Conservation (phyloP, 345 rosid genomes). For the Geranium brycei region DNA sequence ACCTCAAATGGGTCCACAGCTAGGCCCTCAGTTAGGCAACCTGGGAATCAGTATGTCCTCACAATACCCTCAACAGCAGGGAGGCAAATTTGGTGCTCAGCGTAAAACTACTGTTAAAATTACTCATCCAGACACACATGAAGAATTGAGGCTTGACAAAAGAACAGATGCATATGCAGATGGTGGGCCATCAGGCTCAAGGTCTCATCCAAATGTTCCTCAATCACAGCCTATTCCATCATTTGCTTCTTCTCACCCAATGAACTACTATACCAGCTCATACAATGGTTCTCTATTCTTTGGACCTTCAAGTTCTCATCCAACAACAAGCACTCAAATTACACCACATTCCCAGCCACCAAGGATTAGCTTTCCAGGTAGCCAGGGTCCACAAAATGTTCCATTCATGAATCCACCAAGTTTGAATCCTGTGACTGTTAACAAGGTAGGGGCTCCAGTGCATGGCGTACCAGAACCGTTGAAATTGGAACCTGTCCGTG, state of each 20-base stretch:
- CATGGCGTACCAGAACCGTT: constrained; percentile 26
- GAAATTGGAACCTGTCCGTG: constrained; percentile 29
- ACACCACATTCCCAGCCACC: constrained; percentile 49
- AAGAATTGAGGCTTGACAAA: constrained; percentile 79
- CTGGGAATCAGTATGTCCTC: constrained; percentile 50
- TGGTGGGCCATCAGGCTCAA: constrained; percentile 30
- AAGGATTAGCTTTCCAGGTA: constrained; percentile 35
- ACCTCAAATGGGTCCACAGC: constrained; percentile 48
- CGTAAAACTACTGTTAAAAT: constrained; percentile 72
- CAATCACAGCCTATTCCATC: constrained; percentile 58
- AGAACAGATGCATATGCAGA: constrained; percentile 48
- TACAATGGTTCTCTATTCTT: constrained; percentile 33
- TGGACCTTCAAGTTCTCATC: constrained; percentile 35
- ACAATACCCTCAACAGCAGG: constrained; percentile 67
- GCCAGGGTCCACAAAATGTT: constrained; percentile 51
- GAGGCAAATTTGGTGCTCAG: constrained; percentile 46
- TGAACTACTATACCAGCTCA: constrained; percentile 33
- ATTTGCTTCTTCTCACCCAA: constrained; percentile 35
- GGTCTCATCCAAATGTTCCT: constrained; percentile 46
- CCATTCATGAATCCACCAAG: constrained; percentile 34
- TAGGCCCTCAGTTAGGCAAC: constrained; percentile 53
- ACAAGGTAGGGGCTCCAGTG: constrained; percentile 27
- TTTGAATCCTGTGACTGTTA: constrained; percentile 22
- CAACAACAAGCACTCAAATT: constrained; percentile 46
- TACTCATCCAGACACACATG: constrained; percentile 88